Conservation (phyloP, 129 eudicot species). For the Escallonia rubra region DNA sequence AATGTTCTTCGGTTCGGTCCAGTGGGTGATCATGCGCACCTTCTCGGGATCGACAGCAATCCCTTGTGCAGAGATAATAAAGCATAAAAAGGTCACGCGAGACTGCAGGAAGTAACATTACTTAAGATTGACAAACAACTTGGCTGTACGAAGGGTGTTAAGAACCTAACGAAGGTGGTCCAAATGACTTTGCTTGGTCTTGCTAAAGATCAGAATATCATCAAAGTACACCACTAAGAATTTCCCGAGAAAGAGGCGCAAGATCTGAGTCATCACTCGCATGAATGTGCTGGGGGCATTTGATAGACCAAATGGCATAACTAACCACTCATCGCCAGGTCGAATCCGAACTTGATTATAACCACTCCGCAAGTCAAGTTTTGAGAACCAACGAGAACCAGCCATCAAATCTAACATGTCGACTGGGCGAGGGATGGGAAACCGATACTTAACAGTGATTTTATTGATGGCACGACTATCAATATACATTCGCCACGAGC, state of each 20-base stretch:
- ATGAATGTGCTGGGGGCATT: slow-evolving; percentile 10
- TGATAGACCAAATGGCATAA: slow-evolving; percentile 1
- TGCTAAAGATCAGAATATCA: neutral
- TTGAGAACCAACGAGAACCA: neutral
- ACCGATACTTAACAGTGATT: neutral
- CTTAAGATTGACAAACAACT: slow-evolving; percentile 1
- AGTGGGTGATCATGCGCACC: neutral
- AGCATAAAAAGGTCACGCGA: neutral
- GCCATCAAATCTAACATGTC: slow-evolving; percentile 4
- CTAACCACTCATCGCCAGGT: slow-evolving; percentile 13
- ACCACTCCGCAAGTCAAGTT: neutral
- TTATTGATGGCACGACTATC: too few species aligned
- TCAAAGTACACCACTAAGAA: neutral
- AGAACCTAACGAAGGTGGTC: neutral
- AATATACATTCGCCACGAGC: neutral
- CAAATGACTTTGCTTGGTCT: neutral
- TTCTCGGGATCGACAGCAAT: neutral
- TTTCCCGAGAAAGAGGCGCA: neutral
- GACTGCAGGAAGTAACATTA: neutral
- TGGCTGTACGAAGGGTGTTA: neutral
- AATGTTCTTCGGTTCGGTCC: too few species aligned
- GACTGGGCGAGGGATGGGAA: neutral
- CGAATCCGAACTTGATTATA: slow-evolving; percentile 5
- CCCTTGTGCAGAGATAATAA: neutral
- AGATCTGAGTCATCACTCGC: neutral